Evolutionary conservation across 2,329 filamentous ascomycete genomes (phyloP).

Genomic region (Venturia carpophila): DNA sequence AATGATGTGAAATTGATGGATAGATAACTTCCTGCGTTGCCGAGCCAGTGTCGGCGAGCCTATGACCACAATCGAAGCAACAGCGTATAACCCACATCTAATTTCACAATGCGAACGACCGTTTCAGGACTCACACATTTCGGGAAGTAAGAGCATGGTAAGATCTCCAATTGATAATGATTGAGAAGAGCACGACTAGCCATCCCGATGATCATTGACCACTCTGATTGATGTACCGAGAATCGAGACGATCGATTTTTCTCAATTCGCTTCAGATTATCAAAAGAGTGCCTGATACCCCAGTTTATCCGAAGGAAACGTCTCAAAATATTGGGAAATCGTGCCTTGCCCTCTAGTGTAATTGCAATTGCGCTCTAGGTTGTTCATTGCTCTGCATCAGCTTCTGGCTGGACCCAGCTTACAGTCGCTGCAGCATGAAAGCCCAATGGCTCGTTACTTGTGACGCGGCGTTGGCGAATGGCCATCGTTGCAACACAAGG

Average conservation of each 20-base stretch:
- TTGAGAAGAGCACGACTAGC: background rate
- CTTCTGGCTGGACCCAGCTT: background rate
- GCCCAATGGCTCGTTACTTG: background rate
- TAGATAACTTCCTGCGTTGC: background rate
- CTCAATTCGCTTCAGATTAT: too few relatives aligned
- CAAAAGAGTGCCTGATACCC: background rate
- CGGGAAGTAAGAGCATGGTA: background rate
- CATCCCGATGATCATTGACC: background rate
- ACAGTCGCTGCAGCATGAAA: background rate
- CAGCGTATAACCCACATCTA: background rate
- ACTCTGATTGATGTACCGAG: background rate
- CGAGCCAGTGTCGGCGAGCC: background rate
- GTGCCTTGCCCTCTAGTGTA: background rate
- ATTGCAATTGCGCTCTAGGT: background rate
- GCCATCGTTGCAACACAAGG: too few relatives aligned
- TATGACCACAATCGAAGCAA: background rate
- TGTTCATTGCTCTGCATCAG: background rate
- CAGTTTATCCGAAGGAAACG: background rate
- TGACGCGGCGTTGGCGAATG: too few relatives aligned
- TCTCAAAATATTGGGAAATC: background rate
- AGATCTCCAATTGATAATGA: background rate
- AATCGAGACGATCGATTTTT: background rate
- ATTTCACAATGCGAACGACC: background rate
- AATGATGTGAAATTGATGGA: background rate
- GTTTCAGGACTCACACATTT: background rate